These are phyloP conservation scores for Alternaria alternata DNA, from an alignment of 2,329 filamentous ascomycete species.

Conservation along the genomic window DNA sequence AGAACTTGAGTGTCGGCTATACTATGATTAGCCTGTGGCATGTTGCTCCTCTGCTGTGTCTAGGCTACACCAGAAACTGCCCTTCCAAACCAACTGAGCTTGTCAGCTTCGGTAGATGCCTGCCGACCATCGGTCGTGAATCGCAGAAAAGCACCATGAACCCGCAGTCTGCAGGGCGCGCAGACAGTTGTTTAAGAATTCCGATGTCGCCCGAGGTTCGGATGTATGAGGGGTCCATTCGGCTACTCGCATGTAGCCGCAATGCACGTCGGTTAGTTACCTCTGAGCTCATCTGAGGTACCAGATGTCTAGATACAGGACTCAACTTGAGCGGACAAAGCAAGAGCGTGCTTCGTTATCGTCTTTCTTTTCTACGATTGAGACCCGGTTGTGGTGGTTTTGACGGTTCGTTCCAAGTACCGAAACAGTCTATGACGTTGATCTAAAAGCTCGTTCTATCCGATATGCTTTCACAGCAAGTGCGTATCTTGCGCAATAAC, in stretches of 20 bases:
- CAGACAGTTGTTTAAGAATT: background rate
- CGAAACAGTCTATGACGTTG: slow-evolving; percentile 16
- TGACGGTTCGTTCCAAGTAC: background rate
- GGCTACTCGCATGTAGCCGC: slow-evolving; percentile 27
- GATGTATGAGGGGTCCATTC: slow-evolving; percentile 19
- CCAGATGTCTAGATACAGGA: background rate
- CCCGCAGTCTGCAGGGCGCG: background rate
- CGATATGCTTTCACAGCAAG: slow-evolving; percentile 27
- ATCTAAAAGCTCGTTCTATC: slow-evolving; percentile 7
- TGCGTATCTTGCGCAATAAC: slow-evolving; percentile 18
- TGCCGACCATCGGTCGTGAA: background rate
- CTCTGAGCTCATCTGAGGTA: slow-evolving; percentile 7
- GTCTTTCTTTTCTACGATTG: background rate
- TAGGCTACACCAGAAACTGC: background rate
- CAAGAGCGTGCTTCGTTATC: background rate
- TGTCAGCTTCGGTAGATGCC: background rate
- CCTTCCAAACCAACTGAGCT: background rate
- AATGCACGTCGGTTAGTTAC: slow-evolving; percentile 20
- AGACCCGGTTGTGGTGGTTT: background rate
- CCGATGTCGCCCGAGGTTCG: slow-evolving; percentile 11
- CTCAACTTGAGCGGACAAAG: background rate
- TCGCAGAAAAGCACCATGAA: background rate
- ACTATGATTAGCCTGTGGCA: background rate
- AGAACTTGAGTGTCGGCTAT: background rate
- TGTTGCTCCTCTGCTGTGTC: background rate